Conservation (phyloP, 352 stramenopile species). For the Saprolegnia parasitica region DNA sequence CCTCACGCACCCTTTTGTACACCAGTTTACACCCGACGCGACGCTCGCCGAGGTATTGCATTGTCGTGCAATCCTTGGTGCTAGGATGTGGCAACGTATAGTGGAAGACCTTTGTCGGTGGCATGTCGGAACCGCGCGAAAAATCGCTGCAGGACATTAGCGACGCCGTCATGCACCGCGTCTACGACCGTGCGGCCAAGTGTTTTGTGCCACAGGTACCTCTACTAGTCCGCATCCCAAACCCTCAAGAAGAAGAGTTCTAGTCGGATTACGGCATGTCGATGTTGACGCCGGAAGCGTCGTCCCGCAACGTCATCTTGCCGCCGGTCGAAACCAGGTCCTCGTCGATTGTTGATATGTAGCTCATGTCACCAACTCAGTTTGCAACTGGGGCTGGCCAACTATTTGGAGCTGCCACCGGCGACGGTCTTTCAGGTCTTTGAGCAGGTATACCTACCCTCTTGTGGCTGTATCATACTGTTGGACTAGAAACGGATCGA, state of each 20-base stretch:
- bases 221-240: not conserved
- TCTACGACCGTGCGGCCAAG: slow-evolving; percentile 12
- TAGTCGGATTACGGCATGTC: slow-evolving; percentile 80
- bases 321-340: slow-evolving; percentile 78
- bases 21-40: slow-evolving; percentile 60
- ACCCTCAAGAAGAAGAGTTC: not conserved
- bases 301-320: slow-evolving; percentile 52
- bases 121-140: slow-evolving; percentile 14
- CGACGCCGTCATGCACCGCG: slow-evolving; percentile 21
- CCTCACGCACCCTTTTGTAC: slow-evolving; percentile 65
- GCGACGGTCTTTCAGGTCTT: slow-evolving; percentile 71
- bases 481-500: slow-evolving; percentile 73
- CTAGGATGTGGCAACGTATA: no score
- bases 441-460: slow-evolving; percentile 69
- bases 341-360: not conserved
- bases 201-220: slow-evolving; percentile 50
- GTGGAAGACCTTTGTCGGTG: slow-evolving; percentile 25
- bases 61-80: no score
- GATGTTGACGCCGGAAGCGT: slow-evolving; percentile 60
- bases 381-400: slow-evolving; percentile 71
- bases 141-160: slow-evolving; percentile 19
- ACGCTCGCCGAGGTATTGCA: slow-evolving; percentile 61
- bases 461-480: no score
- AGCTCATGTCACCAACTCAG: slow-evolving; percentile 31
- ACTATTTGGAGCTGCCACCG: slow-evolving; percentile 58